These are phyloP conservation scores for Termitomyces sp. DNA, from an alignment of 768 basidiomycete species.

Conservation along the genomic window DNA sequence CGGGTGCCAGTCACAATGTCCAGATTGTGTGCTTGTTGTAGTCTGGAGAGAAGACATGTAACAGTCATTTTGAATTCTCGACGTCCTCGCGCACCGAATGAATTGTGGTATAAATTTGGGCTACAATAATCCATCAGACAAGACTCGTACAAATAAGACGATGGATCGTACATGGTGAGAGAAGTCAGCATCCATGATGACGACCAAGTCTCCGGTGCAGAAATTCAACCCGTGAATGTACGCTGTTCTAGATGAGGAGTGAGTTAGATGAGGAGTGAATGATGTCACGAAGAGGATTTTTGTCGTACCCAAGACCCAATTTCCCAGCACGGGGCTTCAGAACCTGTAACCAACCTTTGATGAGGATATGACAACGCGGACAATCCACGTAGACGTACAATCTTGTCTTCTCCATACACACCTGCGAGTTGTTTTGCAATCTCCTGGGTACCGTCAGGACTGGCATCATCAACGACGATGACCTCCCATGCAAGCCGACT, in stretches of 20 bases:
- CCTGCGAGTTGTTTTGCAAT: slow-evolving; percentile 73
- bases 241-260: slow-evolving; percentile 45
- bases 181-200: slow-evolving; percentile 97
- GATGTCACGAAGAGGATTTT: not conserved
- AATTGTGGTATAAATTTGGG: slow-evolving; percentile 95
- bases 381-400: slow-evolving; percentile 41
- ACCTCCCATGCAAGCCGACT: slow-evolving; percentile 83
- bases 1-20: slow-evolving; percentile 94
- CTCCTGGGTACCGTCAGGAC: slow-evolving; percentile 90
- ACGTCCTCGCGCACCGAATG: slow-evolving; percentile 53
- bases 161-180: slow-evolving; percentile 75
- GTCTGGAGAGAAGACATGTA: slow-evolving; percentile 31
- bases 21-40: slow-evolving; percentile 81
- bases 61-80: not conserved
- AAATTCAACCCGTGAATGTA: slow-evolving; percentile 91
- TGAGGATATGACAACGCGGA: slow-evolving; percentile 4
- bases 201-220: slow-evolving; percentile 87
- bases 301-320: slow-evolving; percentile 76
- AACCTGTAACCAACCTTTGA: slow-evolving; percentile 37
- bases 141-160: not conserved
- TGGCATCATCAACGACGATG: slow-evolving; percentile 88
- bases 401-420: slow-evolving; percentile 80
- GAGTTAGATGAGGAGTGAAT: not conserved
- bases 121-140: slow-evolving; percentile 29
- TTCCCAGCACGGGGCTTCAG: slow-evolving; percentile 87